A percentile compares a stretch with the other conserved stretches of the same genome.
Evolutionary conservation across 106 monocot species (phyloP).

Genomic region (Dendrobium chrysotoxum): DNA sequence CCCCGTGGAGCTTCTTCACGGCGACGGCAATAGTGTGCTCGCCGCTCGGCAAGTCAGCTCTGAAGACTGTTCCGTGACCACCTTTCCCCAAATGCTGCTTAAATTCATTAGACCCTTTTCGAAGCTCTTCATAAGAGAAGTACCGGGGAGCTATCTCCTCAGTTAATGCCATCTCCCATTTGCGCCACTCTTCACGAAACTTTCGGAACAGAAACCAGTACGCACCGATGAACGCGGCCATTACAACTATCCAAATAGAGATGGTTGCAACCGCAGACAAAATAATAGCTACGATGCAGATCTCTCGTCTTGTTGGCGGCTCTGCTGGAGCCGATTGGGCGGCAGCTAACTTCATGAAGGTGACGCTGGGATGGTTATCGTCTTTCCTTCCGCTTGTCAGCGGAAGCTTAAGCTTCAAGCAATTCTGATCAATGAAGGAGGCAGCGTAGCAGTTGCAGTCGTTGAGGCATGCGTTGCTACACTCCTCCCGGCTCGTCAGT

Average conservation of each 20-base stretch:
- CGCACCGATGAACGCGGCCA: not conserved
- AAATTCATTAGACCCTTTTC: constrained; percentile 5
- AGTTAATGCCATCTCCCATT: not conserved
- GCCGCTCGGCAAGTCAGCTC: constrained; percentile 2
- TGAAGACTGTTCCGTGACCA: constrained; percentile 23
- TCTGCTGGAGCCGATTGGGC: not conserved
- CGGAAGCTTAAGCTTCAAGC: constrained; percentile 1
- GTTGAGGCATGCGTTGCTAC: not conserved
- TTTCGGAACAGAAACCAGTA: not conserved
- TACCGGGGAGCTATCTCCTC: constrained; percentile 7
- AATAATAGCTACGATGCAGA: not conserved
- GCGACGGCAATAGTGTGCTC: not conserved
- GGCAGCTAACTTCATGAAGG: not conserved
- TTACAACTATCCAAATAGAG: not conserved
- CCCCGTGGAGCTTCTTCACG: not conserved
- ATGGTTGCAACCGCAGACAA: not conserved
- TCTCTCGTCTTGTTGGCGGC: not conserved
- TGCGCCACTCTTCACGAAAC: not conserved
- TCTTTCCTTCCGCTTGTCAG: not conserved
- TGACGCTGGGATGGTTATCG: not conserved
- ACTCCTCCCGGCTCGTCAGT: not conserved
- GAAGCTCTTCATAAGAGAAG: constrained; percentile 21
- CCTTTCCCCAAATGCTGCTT: constrained; percentile 25
- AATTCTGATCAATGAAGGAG: not conserved
- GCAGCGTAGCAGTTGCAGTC: constrained; percentile 2